Evolutionary conservation across 768 basidiomycete species (phyloP).

Genomic region (Daedalea quercina): DNA sequence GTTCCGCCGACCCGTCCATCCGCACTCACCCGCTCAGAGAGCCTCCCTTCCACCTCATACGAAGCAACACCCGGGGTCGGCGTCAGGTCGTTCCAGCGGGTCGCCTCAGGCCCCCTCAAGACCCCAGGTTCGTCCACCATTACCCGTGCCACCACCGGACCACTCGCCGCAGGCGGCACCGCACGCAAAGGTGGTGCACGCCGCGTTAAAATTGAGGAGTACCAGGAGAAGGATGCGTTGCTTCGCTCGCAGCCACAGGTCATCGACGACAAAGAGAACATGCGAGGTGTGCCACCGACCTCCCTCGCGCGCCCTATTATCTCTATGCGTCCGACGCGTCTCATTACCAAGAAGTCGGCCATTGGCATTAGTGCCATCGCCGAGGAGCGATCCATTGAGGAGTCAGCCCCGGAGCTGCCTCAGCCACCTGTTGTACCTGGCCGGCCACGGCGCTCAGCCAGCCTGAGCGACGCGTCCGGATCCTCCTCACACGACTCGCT

Average conservation of each 20-base stretch:
- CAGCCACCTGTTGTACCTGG: conserved; percentile 31
- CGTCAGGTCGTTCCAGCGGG: conserved; percentile 56
- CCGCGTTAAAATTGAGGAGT: conserved; percentile 17
- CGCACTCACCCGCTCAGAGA: conserved; percentile 64
- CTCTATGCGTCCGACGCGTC: conserved; percentile 9
- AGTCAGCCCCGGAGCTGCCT: conserved; percentile 19
- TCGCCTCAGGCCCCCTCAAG: conserved; percentile 51
- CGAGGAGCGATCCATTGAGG: conserved; percentile 12
- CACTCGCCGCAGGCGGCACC: conserved; percentile 13
- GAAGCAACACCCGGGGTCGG: conserved; percentile 25
- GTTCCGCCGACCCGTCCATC: conserved; percentile 36
- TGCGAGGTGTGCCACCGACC: conserved; percentile 1
- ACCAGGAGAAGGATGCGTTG: conserved; percentile 28
- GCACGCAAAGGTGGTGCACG: conserved; percentile 21
- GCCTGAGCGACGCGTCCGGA: conserved; percentile 48
- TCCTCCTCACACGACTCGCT: conserved; percentile 2
- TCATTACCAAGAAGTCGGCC: conserved; percentile 7
- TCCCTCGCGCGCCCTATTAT: background rate
- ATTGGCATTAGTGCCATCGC: conserved; percentile 12
- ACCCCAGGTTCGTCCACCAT: conserved; percentile 24
- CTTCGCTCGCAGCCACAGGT: conserved; percentile 20
- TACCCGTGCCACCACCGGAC: conserved; percentile 14
- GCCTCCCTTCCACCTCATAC: conserved; percentile 35
- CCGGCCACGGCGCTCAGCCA: conserved; percentile 68
- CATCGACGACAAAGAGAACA: conserved; percentile 36